Evolutionary conservation across 1,284 basidiomycete genomes (phyloP), one percentile per base, ranked within the genome.

Genomic region (Malassezia globosa): DNA sequence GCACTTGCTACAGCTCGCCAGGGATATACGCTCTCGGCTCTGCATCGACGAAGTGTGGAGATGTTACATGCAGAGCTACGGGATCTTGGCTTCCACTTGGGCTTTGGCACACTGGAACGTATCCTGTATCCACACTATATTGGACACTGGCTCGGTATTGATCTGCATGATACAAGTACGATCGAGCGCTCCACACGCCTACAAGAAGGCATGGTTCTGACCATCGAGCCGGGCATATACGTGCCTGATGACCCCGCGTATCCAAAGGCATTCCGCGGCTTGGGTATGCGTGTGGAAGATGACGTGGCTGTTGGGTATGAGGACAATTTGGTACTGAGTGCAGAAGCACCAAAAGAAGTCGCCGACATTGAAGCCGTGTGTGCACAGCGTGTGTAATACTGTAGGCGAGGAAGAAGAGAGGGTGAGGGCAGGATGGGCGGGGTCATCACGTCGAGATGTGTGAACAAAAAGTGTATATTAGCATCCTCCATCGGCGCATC

Each of bases 81-180:
- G 46, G 81, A 85, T 61, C 79, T 95, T 39, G 89, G 64, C 22
- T 87, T 96, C 68, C 75, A 79, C 27, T 71, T 90, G 36, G 59
- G 72, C 4, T 70, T 74, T 3, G 80, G 80, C 2, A 55, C 83
- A 48, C 72, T 94, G 18, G 86, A 89, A 66, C 73, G 81, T 40
- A 72, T 80, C 18, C 71, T 90, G 46, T 92, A 89, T 66, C 87
- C 88, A 2, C 87, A 92, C 74, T 87, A 82, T 55, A 72, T 92
- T 42, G 81, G 83, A 42, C 86, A 95, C 72, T 83, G 84, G 14
- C 81, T 89, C 48, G 85, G 86, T 13, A 81, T 87, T 50, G 85
- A 71, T 42, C 48, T 71, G 55, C 68, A 71, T 52, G 68, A 71
- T 46, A 64, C 62, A 10, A 51, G 63, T 8, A 56, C 53, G 4